Base-by-base conservation (phyloP, 106 monocot species). In the Allium cepa region DNA sequence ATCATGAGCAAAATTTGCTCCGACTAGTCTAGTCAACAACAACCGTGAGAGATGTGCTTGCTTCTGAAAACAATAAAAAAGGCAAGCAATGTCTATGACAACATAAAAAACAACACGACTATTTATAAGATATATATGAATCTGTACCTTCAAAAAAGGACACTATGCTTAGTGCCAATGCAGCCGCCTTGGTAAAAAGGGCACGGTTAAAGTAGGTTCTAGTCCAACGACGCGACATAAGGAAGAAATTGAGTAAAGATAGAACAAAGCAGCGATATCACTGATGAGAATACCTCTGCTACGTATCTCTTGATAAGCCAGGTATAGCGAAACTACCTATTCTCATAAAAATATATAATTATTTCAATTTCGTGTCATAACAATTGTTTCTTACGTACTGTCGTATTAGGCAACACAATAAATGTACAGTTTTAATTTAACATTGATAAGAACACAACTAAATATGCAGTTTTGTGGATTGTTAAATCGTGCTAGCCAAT, bases 1-100 rank as follows among this genome's bases (percentile, higher is more conserved):
- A 68, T 78, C 82, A 83, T 97, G 89, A 11, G 79, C 97, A 73
- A 97, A 97, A 80, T 97, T 97, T 49, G 97, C 97, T 65, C 97
- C 97, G 66, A 97, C 80, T 17, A 97, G 79, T 59, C 97, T 91
- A 64, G 97, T 97, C 17, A 97, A 64, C 92, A 10, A 91, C 97
- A 64, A 91, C 97, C 50, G 97, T 97, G 56, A 97, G 78, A 67
- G 97, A 92, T 58, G 88, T 6, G 75, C 92, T 97, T 56, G 80
- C 77, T 67, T 92, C 97, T 97, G 57, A 53, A 52, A 22, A n/a
- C 17, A 17, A 49, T 9, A 48, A 0, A 65, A 65, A 49, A 7
- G 1, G n/a, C 26, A 63, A 36, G 36, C 5, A 5, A 36, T 0
- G 5, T 36, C 36, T 36, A 36, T 36, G 36, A 36, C 36, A 36